Conservation (phyloP, 2,329 filamentous ascomycete genomes). For the Xylaria sp. region DNA sequence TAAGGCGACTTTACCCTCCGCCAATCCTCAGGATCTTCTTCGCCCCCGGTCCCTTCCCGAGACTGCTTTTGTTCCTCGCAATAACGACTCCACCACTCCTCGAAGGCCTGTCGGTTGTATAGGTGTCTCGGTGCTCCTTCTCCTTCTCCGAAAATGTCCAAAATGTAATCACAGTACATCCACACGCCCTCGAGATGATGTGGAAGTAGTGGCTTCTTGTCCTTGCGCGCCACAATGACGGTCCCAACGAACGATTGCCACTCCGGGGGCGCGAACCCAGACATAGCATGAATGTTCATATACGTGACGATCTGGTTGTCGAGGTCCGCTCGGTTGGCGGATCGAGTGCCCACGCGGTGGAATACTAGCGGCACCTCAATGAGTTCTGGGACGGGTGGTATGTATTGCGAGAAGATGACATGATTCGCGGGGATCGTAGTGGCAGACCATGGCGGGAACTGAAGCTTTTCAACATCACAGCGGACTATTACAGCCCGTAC, state of each 20-base stretch:
- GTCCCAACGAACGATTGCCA: background rate
- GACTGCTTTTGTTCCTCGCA: background rate
- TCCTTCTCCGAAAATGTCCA: background rate
- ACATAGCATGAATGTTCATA: background rate
- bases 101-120: background rate
- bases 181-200: background rate
- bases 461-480: background rate
- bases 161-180: constrained; percentile 12
- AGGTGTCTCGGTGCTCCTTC: background rate
- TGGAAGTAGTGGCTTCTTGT: background rate
- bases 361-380: constrained; percentile 13
- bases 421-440: background rate
- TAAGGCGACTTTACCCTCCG: constrained; percentile 7
- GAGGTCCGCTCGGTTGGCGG: background rate
- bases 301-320: constrained; percentile 11
- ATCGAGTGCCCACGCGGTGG: background rate
- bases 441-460: background rate
- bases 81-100: background rate
- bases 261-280: background rate
- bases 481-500: background rate
- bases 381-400: background rate
- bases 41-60: background rate
- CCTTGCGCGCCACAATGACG: constrained; percentile 1
- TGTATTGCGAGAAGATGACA: background rate
- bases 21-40: constrained; percentile 1